A percentile compares a stretch with the other conserved stretches of the same genome.
phyloP scores from a whole-genome alignment of 768 basidiomycete species.

The Boletus eberwhitei region DNA sequence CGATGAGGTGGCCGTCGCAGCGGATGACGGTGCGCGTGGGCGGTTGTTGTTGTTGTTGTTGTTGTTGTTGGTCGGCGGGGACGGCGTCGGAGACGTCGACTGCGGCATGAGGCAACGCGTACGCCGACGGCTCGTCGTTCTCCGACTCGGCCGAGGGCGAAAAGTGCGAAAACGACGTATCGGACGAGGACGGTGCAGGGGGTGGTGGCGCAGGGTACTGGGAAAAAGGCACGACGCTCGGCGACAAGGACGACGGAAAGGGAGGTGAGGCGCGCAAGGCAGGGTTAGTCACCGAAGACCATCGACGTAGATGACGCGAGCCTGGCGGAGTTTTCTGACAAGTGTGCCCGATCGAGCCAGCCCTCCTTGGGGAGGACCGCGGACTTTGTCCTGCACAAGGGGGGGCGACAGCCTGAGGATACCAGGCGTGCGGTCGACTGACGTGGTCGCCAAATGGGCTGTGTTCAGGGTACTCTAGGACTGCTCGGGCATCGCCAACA shows the following conservation, averaged over 20 bases:
- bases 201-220: slow-evolving; percentile 13
- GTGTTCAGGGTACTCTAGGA: slow-evolving; percentile 16
- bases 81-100: slow-evolving; percentile 15
- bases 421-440: slow-evolving; percentile 20
- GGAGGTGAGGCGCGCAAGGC: slow-evolving; percentile 23
- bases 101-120: slow-evolving; percentile 16
- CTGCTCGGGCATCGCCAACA: slow-evolving; percentile 27
- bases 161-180: slow-evolving; percentile 11
- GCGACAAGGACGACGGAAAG: slow-evolving; percentile 11
- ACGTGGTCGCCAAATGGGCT: slow-evolving; percentile 12
- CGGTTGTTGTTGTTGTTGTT: neutral
- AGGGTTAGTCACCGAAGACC: slow-evolving; percentile 31
- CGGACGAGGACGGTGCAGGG: slow-evolving; percentile 1
- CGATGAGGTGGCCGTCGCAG: slow-evolving; percentile 28
- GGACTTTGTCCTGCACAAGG: slow-evolving; percentile 26
- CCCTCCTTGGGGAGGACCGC: slow-evolving; percentile 32
- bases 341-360: slow-evolving; percentile 31
- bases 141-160: slow-evolving; percentile 25
- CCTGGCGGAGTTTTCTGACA: slow-evolving; percentile 26
- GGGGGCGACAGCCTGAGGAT: slow-evolving; percentile 15
- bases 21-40: slow-evolving; percentile 17
- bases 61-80: slow-evolving; percentile 3
- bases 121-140: slow-evolving; percentile 16
- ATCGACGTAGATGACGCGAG: slow-evolving; percentile 31
- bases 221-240: slow-evolving; percentile 14